Conservation (phyloP, 1,139 yeast genomes). For the Martiniozyma asiatica region DNA sequence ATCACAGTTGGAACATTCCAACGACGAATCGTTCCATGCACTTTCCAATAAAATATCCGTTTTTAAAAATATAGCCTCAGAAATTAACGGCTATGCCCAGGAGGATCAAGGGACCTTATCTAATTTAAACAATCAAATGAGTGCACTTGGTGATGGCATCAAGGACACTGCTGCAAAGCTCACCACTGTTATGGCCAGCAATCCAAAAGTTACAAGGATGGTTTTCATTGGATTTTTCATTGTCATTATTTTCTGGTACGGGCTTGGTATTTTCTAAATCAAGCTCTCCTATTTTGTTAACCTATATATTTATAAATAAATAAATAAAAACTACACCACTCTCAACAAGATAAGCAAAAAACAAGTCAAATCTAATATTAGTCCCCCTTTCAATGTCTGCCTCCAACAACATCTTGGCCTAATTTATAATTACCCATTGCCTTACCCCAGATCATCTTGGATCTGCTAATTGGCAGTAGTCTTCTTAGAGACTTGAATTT, state of each 20-base stretch:
- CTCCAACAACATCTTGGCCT: constrained; percentile 66
- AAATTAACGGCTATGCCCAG: constrained; percentile 48
- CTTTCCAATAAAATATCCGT: constrained; percentile 51
- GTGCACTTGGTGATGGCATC: constrained; percentile 46
- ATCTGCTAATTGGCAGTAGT: constrained; percentile 81
- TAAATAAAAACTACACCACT: too few species aligned
- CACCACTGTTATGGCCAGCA: constrained; percentile 44
- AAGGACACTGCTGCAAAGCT: constrained; percentile 58
- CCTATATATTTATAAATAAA: too few species aligned
- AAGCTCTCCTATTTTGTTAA: too few species aligned
- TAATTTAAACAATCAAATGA: constrained; percentile 46
- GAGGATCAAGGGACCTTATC: constrained; percentile 47
- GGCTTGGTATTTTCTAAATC: too few species aligned
- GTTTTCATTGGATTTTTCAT: constrained; percentile 46
- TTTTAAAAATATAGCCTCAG: constrained; percentile 50
- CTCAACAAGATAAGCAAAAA: too few species aligned
- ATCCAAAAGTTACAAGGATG: constrained; percentile 45
- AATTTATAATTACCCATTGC: constrained; percentile 83
- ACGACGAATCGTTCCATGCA: constrained; percentile 46
- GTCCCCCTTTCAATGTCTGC: constrained; percentile 20
- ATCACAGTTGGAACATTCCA: constrained; percentile 35
- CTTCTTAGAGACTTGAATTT: constrained; percentile 80
- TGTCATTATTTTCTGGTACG: too few species aligned
- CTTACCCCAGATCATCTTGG: constrained; percentile 91
- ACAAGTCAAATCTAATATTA: too few species aligned